Evolutionary conservation across 352 stramenopile genomes (phyloP).

Genomic region (Globisporangium lucens): DNA sequence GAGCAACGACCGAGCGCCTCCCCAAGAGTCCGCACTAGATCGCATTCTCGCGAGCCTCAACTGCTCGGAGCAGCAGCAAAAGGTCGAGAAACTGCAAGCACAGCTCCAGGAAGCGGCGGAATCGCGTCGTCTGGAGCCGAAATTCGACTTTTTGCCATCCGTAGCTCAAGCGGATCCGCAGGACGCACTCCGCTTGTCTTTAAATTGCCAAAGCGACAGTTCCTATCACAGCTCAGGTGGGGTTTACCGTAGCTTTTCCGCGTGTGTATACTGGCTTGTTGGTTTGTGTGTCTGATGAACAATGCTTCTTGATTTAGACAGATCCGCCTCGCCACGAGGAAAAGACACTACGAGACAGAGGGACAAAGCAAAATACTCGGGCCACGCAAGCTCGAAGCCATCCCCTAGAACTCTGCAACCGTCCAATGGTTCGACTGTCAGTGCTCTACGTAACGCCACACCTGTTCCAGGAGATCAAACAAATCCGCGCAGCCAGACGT

Average conservation of each 20-base stretch:
- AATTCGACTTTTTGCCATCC: slow-evolving; percentile 21
- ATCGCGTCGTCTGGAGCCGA: slow-evolving; percentile 23
- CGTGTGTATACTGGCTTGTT: neutral
- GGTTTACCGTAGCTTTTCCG: neutral
- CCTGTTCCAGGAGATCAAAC: neutral
- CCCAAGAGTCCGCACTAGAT: slow-evolving; percentile 1
- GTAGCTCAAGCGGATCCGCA: neutral
- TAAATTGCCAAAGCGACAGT: neutral
- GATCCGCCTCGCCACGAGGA: neutral
- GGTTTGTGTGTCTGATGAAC: neutral
- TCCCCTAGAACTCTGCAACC: neutral
- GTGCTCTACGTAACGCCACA: neutral
- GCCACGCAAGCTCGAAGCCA: neutral
- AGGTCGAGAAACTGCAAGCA: slow-evolving; percentile 31
- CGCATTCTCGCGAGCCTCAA: slow-evolving; percentile 17
- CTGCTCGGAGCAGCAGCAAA: slow-evolving; percentile 30
- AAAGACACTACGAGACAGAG: neutral
- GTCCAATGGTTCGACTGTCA: neutral
- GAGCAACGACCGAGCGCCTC: neutral
- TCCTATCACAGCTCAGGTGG: neutral
- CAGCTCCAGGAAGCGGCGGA: slow-evolving; percentile 33
- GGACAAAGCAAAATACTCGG: neutral
- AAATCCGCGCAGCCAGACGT: neutral
- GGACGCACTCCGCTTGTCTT: neutral
- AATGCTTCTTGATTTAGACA: neutral